These are phyloP conservation scores for Epichloe aotearoae DNA, from an alignment of 2,329 filamentous ascomycete genomes.

Conservation along the genomic window DNA sequence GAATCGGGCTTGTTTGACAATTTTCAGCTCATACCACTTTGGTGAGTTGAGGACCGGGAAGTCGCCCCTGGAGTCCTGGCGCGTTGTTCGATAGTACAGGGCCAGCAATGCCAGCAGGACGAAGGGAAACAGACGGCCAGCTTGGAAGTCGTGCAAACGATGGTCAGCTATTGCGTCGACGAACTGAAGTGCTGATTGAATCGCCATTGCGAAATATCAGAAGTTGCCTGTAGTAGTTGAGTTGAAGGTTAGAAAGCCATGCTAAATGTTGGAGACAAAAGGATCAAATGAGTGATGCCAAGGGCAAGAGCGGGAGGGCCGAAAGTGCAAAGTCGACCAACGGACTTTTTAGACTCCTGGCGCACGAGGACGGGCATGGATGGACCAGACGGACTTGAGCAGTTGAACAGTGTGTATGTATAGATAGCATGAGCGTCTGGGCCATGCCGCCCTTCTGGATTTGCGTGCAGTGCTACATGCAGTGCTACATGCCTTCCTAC, in stretches of 20 bases:
- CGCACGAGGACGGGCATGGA: not conserved
- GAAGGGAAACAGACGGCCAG: conserved; percentile 27
- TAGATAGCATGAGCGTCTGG: no score
- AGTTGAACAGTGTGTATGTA: no score
- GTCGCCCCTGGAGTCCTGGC: not conserved
- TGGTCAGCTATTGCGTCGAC: not conserved
- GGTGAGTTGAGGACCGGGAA: conserved; percentile 4
- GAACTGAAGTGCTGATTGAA: not conserved
- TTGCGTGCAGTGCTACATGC: not conserved
- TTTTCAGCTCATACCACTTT: conserved; percentile 6
- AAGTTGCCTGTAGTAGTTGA: not conserved
- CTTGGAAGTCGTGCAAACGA: not conserved
- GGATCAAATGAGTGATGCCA: not conserved
- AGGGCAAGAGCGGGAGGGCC: not conserved
- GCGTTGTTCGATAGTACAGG: not conserved
- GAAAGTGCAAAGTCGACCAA: not conserved
- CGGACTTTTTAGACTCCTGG: not conserved
- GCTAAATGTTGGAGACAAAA: not conserved
- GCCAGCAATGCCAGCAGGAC: conserved; percentile 36
- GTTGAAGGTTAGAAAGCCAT: not conserved
- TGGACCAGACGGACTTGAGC: not conserved
- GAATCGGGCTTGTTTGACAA: conserved; percentile 4
- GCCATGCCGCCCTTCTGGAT: not conserved
- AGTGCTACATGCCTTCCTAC: not conserved
- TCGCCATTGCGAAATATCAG: not conserved